Base-by-base conservation (phyloP, 2,329 filamentous ascomycete species). In the Exophiala sp. region DNA sequence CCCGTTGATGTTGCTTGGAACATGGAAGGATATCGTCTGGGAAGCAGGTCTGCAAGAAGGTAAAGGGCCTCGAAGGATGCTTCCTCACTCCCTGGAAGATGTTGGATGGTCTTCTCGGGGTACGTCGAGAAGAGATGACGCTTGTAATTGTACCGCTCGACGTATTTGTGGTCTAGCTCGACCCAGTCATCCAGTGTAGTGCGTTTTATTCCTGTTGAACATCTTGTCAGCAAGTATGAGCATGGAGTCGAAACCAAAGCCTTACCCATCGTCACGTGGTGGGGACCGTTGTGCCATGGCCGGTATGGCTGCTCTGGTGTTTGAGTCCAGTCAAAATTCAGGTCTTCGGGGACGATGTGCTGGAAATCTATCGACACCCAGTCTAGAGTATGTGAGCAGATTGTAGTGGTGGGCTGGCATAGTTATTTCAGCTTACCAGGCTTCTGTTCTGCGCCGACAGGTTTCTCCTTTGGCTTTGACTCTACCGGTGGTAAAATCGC, bases 211-310 rank as follows among this genome's bases (percentile, higher is more conserved):
- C 41, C 41, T 44, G 7, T 16, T 16, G 20, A n/a, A 6, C 4
- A 18, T 8, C 5, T 1, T 29, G 24, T 29, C 24, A 29, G 5
- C 7, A 29, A 29, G 5, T 5, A 8, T 29, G 24, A 18, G 24
- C 24, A 29, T 29, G 24, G 7, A 8, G 24, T 5, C 24, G 2
- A 29, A 29, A 29, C 24, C 5, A 29, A 29, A 29, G 24, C 5
- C 41, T 16, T n/a, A 33, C 46, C 46, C 46, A 48, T 48, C n/a
- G 46, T 48, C 16, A 48, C 16, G 24, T 48, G n/a, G 33, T 48
- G 46, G 18, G 46, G 46, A 21, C 46, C 46, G 20, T 48, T 39
- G 16, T 48, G 33, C 46, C 46, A 48, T 48, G 46, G 46, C 24
- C 46, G 46, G 20, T 48, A 48, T 16, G 46, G 46, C 14, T 34